Base-by-base conservation (phyloP, 2,329 filamentous ascomycete species). In the Mycocentrospora acerina region DNA sequence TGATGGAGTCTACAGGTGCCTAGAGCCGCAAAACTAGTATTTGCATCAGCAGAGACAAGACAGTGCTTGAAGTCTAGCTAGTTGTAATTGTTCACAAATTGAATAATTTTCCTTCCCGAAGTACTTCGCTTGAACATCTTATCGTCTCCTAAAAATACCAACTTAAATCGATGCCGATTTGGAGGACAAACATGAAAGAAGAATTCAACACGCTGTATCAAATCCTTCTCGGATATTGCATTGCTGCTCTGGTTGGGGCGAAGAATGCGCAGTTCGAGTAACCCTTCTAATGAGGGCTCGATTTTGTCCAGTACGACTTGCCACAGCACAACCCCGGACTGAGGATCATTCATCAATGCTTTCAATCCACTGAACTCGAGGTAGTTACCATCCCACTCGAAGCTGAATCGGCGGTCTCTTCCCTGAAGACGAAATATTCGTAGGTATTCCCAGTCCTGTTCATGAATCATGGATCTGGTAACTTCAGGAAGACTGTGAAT, bases 31-130 rank as follows among this genome's bases (percentile, higher is more conserved):
- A n/a, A n/a, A n/a, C n/a, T n/a, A n/a, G n/a, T n/a, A n/a, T n/a
- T n/a, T n/a, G n/a, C n/a, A n/a, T n/a, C n/a, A n/a, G n/a, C n/a
- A n/a, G n/a, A n/a, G n/a, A n/a, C n/a, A 13, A 29, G 28, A 16
- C 28, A 16, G 28, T 16, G 28, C 28, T 29, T 29, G 13, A 29
- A 14, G 18, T 29, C 12, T 15, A 22, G 30, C 30, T 32, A 32
- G 30, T 32, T 32, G 30, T 32, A 32, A 18, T 32, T 32, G 19
- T 32, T 32, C 16, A 32, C 19, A 24, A 32, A 32, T 4, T 32
- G 16, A 24, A 32, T 18, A 17, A 32, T 15, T 14, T 32, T 32
- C 30, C 30, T 32, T 19, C 30, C 30, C n/a, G 14, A n/a, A 9
- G 4, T 24, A 24, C 30, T 32, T 32, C 30, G 30, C 30, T 32